These are phyloP conservation scores for Leptographium wingfieldii DNA, from an alignment of 2,329 filamentous ascomycete species.

Conservation along the genomic window DNA sequence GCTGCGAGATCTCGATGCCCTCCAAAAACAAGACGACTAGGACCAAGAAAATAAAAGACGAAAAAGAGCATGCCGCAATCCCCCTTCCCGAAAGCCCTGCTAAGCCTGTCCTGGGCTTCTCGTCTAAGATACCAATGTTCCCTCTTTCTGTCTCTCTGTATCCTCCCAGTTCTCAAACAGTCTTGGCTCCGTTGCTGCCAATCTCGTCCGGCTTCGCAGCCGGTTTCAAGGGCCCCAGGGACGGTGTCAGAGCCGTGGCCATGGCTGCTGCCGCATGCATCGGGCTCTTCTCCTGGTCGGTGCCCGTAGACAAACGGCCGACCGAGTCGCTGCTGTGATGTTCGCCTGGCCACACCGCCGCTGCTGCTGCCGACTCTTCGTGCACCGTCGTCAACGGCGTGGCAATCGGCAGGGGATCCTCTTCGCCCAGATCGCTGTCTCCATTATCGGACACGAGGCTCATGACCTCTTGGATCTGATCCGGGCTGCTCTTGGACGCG, in stretches of 20 bases:
- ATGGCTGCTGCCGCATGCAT: background rate
- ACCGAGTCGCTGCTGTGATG: conserved; percentile 6
- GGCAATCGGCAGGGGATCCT: conserved; percentile 7
- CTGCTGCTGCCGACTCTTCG: conserved; percentile 3
- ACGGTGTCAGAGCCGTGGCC: conserved; percentile 9
- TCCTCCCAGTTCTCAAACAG: background rate
- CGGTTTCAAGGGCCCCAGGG: conserved; percentile 5
- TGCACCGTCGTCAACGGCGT: conserved; percentile 6
- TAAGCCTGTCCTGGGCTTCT: background rate
- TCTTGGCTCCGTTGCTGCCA: background rate
- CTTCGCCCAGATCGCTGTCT: conserved; percentile 11
- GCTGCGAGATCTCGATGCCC: background rate
- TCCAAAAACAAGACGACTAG: background rate
- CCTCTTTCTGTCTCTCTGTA: background rate
- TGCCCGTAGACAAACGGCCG: background rate
- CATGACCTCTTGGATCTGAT: conserved; percentile 9
- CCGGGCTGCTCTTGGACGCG: background rate
- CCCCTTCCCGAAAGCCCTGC: background rate
- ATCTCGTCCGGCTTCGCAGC: conserved; percentile 1
- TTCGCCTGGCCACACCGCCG: conserved; percentile 6
- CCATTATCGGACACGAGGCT: conserved; percentile 13
- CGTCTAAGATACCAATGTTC: background rate
- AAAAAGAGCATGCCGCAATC: background rate
- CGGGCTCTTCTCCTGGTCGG: background rate
- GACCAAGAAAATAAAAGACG: background rate